Evolutionary conservation across 2,329 filamentous ascomycete genomes (phyloP).

Genomic region (Teratosphaeria zuluensis): DNA sequence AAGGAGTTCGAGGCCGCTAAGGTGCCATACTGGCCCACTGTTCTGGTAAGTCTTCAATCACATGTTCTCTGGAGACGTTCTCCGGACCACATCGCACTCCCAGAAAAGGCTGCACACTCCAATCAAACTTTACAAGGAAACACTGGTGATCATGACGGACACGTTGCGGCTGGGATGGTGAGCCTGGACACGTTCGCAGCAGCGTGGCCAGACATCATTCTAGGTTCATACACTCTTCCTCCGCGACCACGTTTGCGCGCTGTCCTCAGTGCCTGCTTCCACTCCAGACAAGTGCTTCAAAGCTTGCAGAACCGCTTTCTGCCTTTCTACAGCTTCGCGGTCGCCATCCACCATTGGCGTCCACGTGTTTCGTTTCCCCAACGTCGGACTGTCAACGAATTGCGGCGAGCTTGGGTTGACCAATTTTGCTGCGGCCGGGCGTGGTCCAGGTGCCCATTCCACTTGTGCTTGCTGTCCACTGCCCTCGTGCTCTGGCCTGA

Average conservation of each 20-base stretch:
- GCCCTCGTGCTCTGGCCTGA: not conserved
- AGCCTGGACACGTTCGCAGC: not conserved
- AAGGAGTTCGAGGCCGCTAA: too few relatives aligned
- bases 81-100: too few relatives aligned
- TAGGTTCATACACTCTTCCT: not conserved
- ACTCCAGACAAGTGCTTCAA: not conserved
- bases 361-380: not conserved
- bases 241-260: not conserved
- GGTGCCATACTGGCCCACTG: too few relatives aligned
- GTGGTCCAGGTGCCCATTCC: not conserved
- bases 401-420: not conserved
- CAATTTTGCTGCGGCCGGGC: not conserved
- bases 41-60: too few relatives aligned
- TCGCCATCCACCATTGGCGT: not conserved
- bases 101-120: too few relatives aligned
- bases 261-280: not conserved
- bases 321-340: not conserved
- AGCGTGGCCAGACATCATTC: not conserved
- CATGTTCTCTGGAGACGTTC: too few relatives aligned
- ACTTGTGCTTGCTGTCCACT: not conserved
- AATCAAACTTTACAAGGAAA: too few relatives aligned
- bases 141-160: not conserved
- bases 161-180: not conserved
- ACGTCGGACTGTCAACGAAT: not conserved
- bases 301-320: not conserved